phyloP scores from a whole-genome alignment of 2,329 filamentous ascomycete genomes.

The Trichoderma polysporum region DNA sequence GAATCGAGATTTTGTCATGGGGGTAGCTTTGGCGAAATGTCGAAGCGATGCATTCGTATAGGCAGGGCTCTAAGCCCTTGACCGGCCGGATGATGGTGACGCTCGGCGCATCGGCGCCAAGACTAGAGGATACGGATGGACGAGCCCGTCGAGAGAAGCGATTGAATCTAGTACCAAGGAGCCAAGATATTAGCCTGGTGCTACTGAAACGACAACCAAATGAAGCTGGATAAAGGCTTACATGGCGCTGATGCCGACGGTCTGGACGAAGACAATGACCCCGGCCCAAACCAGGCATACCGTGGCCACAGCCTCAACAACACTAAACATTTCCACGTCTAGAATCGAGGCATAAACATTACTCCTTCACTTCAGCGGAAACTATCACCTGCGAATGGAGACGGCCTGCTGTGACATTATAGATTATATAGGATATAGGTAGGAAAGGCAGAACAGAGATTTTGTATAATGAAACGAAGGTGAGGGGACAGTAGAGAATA shows the following conservation, averaged over 20 bases:
- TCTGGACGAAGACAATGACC: slow-evolving; percentile 53
- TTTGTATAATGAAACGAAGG: neutral
- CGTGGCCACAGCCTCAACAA: slow-evolving; percentile 43
- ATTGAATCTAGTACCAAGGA: slow-evolving; percentile 43
- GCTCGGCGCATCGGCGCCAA: slow-evolving; percentile 63
- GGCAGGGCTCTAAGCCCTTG: slow-evolving; percentile 83
- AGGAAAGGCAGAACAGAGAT: neutral
- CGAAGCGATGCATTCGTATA: slow-evolving; percentile 90
- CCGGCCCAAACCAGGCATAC: slow-evolving; percentile 54
- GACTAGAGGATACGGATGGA: slow-evolving; percentile 51
- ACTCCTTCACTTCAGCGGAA: neutral
- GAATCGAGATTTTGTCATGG: slow-evolving; percentile 69
- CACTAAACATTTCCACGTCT: slow-evolving; percentile 29
- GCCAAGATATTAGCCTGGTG: slow-evolving; percentile 1
- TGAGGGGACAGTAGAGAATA: neutral
- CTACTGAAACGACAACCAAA: neutral
- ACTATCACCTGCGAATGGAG: slow-evolving; percentile 2
- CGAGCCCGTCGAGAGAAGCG: slow-evolving; percentile 51
- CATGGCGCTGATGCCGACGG: slow-evolving; percentile 58
- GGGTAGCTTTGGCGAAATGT: slow-evolving; percentile 85
- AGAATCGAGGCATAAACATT: slow-evolving; percentile 19
- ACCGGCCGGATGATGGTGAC: slow-evolving; percentile 91
- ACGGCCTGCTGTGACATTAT: neutral
- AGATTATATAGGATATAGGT: neutral
- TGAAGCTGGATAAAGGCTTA: slow-evolving; percentile 34